phyloP scores from a whole-genome alignment of 768 basidiomycete genomes.

The Rhodotorula sphaerocarpa region DNA sequence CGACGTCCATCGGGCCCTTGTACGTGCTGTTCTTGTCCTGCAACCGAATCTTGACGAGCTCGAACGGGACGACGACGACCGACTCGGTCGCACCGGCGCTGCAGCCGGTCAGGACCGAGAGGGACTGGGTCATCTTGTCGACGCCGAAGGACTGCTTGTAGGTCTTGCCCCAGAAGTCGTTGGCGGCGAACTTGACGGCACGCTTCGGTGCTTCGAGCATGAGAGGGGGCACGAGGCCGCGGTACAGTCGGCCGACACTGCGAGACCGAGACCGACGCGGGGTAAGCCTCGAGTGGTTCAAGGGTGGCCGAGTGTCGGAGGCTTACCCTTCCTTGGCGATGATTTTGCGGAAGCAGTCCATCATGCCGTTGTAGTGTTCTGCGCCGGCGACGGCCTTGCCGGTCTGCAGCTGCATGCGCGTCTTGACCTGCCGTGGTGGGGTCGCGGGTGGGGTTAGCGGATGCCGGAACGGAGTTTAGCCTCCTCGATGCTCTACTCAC shows the following conservation, averaged over 20 bases:
- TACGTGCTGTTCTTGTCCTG: slow-evolving; percentile 89
- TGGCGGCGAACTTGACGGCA: slow-evolving; percentile 66
- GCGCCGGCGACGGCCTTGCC: slow-evolving; percentile 63
- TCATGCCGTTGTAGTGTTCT: slow-evolving; percentile 46
- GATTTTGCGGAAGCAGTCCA: slow-evolving; percentile 74
- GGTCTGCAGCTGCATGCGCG: slow-evolving; percentile 92
- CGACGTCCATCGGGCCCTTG: slow-evolving; percentile 83
- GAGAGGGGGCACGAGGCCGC: slow-evolving; percentile 91
- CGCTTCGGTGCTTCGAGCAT: slow-evolving; percentile 96
- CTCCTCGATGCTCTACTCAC: slow-evolving; percentile 53
- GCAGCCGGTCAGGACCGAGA: slow-evolving; percentile 87
- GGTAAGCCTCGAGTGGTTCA: slow-evolving; percentile 32
- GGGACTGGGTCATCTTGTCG: slow-evolving; percentile 71
- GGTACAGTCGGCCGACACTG: slow-evolving; percentile 74
- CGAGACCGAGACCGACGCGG: background rate
- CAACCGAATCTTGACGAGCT: slow-evolving; percentile 58
- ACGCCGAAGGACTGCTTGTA: slow-evolving; percentile 59
- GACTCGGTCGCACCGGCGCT: slow-evolving; percentile 93
- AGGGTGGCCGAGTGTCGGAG: slow-evolving; percentile 1
- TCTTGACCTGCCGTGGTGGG: slow-evolving; percentile 66
- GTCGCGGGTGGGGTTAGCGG: slow-evolving; percentile 5
- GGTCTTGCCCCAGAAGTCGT: slow-evolving; percentile 92
- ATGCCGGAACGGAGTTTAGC: no score
- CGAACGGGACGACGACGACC: slow-evolving; percentile 75
- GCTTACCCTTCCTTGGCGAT: slow-evolving; percentile 79